Conservation (phyloP, 1,284 basidiomycete species). For the Fomitiporia mediterranea region DNA sequence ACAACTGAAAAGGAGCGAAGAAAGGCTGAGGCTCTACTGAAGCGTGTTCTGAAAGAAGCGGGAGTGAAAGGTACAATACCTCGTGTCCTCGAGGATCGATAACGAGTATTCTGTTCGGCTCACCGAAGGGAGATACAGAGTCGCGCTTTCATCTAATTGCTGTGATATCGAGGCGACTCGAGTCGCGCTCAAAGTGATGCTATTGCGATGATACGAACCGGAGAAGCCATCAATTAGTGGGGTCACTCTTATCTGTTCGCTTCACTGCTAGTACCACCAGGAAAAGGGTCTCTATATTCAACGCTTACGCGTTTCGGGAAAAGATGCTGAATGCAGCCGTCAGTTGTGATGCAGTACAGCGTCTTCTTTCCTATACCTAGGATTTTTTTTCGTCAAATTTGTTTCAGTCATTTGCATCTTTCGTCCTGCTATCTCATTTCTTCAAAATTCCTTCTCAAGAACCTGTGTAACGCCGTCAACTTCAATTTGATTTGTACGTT, state of each 20-base stretch:
- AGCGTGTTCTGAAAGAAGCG: conserved; percentile 38
- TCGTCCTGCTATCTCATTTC: background rate
- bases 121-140: too few species aligned
- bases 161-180: background rate
- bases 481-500: background rate
- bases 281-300: too few species aligned
- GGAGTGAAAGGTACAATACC: background rate
- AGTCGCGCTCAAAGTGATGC: background rate
- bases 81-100: conserved; percentile 4
- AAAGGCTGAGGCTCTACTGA: conserved; percentile 71
- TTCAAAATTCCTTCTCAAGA: background rate
- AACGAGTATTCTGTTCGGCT: background rate
- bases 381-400: background rate
- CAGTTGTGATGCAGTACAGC: background rate
- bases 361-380: background rate
- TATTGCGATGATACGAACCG: background rate
- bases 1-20: conserved; percentile 75
- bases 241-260: background rate
- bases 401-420: background rate
- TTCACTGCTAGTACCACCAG: background rate
- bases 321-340: background rate
- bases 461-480: background rate
- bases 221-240: background rate
- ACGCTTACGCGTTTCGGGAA: background rate
- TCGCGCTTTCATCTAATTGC: too few species aligned